A percentile compares a stretch with the other conserved stretches of the same genome.
phyloP scores from a whole-genome alignment of 345 rosid genomes.

The Brassica rapa region DNA sequence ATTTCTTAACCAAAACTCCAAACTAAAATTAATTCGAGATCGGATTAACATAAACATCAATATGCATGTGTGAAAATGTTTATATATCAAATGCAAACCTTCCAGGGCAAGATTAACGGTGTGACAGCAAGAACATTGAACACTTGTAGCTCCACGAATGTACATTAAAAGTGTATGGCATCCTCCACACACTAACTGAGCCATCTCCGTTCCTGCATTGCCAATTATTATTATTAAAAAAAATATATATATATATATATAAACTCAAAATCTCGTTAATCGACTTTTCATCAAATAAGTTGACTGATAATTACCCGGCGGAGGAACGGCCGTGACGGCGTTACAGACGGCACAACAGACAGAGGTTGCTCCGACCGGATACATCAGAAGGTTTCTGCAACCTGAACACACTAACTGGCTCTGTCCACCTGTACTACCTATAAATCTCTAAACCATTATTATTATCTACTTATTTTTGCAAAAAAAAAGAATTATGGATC shows the following conservation, averaged over 20 bases:
- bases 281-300: neutral
- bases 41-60: neutral
- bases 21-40: constrained; percentile 1
- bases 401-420: constrained; percentile 98
- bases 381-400: constrained; percentile 84
- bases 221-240: neutral
- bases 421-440: constrained; percentile 55
- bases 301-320: constrained; percentile 61
- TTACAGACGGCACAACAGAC: constrained; percentile 99
- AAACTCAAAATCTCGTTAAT: neutral
- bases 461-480: neutral
- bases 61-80: constrained; percentile 16
- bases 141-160: constrained; percentile 97
- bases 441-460: neutral
- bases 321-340: constrained; percentile 95
- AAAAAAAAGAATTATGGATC: neutral
- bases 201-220: constrained; percentile 90
- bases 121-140: constrained; percentile 97
- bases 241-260: neutral
- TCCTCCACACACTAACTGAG: constrained; percentile 97
- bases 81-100: constrained; percentile 46
- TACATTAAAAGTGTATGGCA: constrained; percentile 96
- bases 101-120: constrained; percentile 89
- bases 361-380: constrained; percentile 92
- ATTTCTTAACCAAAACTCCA: neutral